These are phyloP conservation scores for Dactylellina haptotyla DNA, from an alignment of 2,329 filamentous ascomycete species.

Conservation along the genomic window DNA sequence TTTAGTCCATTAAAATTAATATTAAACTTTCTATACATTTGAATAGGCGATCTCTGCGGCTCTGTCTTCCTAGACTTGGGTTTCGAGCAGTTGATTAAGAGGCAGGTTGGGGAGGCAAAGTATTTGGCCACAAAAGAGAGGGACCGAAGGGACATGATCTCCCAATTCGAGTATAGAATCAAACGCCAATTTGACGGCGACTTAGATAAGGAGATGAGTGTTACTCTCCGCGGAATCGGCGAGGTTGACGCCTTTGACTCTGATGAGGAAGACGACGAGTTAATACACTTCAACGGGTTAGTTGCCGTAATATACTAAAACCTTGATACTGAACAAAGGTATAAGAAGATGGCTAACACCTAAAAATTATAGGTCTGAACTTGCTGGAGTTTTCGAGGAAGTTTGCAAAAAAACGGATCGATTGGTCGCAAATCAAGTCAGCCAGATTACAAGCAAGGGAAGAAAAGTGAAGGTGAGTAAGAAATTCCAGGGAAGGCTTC, in stretches of 20 bases:
- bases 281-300: conserved; percentile 6
- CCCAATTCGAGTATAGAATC: conserved; percentile 19
- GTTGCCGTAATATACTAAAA: neutral
- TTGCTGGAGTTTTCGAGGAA: conserved; percentile 1
- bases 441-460: neutral
- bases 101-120: conserved; percentile 7
- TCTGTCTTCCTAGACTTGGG: conserved; percentile 74
- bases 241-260: neutral
- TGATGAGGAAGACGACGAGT: conserved; percentile 18
- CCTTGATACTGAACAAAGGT: neutral
- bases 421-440: conserved; percentile 17
- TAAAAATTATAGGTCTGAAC: neutral
- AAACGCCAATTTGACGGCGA: conserved; percentile 16
- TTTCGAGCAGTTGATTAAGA: conserved; percentile 68
- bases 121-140: conserved; percentile 1
- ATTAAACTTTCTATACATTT: neutral
- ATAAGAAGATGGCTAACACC: neutral
- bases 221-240: conserved; percentile 6
- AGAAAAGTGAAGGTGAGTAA: conserved; percentile 3
- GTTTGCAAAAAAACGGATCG: conserved; percentile 16
- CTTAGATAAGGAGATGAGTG: neutral
- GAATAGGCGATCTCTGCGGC: conserved; percentile 74
- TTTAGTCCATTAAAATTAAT: neutral
- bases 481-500: neutral
- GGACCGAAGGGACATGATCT: conserved; percentile 9